A percentile compares a stretch with the other conserved stretches of the same genome.
phyloP scores from a whole-genome alignment of 1,139 yeast species.

The Pichia kudriavzevii region DNA sequence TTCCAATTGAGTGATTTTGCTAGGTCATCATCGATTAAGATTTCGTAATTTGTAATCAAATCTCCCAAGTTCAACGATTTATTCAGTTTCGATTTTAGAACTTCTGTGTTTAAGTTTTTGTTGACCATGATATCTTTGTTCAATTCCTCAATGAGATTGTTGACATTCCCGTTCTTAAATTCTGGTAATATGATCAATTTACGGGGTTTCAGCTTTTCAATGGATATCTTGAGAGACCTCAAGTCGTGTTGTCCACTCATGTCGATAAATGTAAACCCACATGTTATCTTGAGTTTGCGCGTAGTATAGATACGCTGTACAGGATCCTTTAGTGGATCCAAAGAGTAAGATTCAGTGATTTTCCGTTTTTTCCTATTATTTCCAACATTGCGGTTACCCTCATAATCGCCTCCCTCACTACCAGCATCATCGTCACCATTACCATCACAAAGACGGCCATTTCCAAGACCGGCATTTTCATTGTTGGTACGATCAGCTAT shows the following conservation, averaged over 20 bases:
- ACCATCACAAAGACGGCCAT: slow-evolving; percentile 7
- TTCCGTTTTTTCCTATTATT: slow-evolving; percentile 24
- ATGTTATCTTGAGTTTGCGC: slow-evolving; percentile 45
- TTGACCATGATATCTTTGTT: slow-evolving; percentile 14
- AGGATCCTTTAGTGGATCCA: slow-evolving; percentile 59
- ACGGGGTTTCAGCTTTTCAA: slow-evolving; percentile 74
- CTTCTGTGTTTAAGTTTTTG: slow-evolving; percentile 19
- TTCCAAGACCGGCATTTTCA: slow-evolving; percentile 22
- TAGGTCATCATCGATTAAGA: slow-evolving; percentile 61
- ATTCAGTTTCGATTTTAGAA: slow-evolving; percentile 32
- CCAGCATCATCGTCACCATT: slow-evolving; percentile 7
- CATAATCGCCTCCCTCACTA: slow-evolving; percentile 5
- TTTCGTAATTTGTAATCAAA: slow-evolving; percentile 59
- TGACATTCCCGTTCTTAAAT: slow-evolving; percentile 15
- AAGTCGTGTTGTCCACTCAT: slow-evolving; percentile 80
- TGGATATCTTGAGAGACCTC: slow-evolving; percentile 71
- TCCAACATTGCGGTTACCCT: slow-evolving; percentile 9
- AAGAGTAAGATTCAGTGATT: slow-evolving; percentile 27
- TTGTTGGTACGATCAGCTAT: slow-evolving; percentile 17
- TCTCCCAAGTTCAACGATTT: slow-evolving; percentile 47
- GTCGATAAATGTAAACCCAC: slow-evolving; percentile 74
- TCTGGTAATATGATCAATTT: slow-evolving; percentile 51
- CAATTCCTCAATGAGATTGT: slow-evolving; percentile 19
- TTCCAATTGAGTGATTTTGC: slow-evolving; percentile 75
- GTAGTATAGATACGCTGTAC: slow-evolving; percentile 33